A percentile compares a stretch with the other conserved stretches of the same genome.
These are phyloP conservation scores for Bruguiera parviflora DNA, from an alignment of 345 rosid species.

Conservation along the genomic window DNA sequence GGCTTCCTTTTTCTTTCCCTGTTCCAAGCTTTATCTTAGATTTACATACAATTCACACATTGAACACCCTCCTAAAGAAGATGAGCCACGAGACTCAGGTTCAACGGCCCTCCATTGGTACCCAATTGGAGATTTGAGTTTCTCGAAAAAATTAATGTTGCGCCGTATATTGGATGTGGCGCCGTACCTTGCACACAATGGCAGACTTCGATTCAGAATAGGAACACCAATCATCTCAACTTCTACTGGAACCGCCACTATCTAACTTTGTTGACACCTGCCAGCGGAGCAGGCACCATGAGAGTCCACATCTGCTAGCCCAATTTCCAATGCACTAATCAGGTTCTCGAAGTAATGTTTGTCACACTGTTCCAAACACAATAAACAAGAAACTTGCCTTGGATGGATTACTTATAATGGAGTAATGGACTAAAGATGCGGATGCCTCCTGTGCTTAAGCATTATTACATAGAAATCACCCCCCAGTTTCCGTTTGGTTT, in stretches of 20 bases:
- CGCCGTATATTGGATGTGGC: conserved; percentile 13
- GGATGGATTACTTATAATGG: background rate
- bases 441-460: no score
- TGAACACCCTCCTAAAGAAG: conserved; percentile 6
- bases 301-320: conserved; percentile 82
- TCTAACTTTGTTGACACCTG: conserved; percentile 48
- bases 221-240: conserved; percentile 26
- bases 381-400: conserved; percentile 1
- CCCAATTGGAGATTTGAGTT: background rate
- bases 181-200: conserved; percentile 23
- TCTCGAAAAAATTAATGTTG: background rate
- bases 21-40: background rate
- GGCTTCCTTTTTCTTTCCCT: background rate
- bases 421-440: background rate
- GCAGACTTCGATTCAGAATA: conserved; percentile 20
- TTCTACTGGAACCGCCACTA: conserved; percentile 48
- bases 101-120: background rate
- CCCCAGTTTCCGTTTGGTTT: no score
- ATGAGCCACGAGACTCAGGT: conserved; percentile 4
- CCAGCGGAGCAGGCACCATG: conserved; percentile 49
- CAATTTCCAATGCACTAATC: conserved; percentile 88
- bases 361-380: conserved; percentile 63
- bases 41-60: conserved; percentile 13
- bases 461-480: no score
- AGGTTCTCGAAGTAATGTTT: conserved; percentile 92